Evolutionary conservation across 495 filamentous ascomycete species (phyloP), one percentile per base, ranked within the genome.

Genomic region (Hypoxylon lenormandii): DNA sequence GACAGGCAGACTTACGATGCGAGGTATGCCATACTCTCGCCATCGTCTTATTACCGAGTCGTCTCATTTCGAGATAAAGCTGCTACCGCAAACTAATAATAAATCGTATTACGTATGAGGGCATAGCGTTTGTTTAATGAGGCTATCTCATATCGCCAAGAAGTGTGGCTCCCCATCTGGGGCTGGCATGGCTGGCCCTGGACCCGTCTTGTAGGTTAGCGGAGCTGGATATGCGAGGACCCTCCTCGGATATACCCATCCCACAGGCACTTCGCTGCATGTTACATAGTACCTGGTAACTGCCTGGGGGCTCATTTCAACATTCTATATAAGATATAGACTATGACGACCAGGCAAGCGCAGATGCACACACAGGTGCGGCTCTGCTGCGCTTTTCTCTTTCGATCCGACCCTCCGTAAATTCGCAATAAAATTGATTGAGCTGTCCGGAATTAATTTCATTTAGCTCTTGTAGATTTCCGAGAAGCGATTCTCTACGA

Each of bases 61-160:
- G 33, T 42, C 51, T 56, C 47, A n/a, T 21, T 47, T 26, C 18
- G 11, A 42, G 19, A 40, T 53, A 15, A 38, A 45, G 30, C 18
- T 48, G 33, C 26, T 33, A 22, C 13, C 47, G 46, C 43, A 33
- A 52, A 43, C 50, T 62, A 49, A 63, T 28, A 52, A 43, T 43
- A 58, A 49, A 63, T 28, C 30, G 36, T 57, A 64, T 67, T 67
- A 67, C 58, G 59, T 56, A 72, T 60, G 63, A 64, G 47, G 51
- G 69, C 69, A 72, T 72, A 64, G 64, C 52, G 47, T 61, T 57
- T 42, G 54, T 72, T 72, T 64, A 72, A 68, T 67, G 60, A 67
- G 59, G 55, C 64, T 68, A 72, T 72, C 69, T 72, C 55, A 28
- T 55, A 66, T 57, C 50, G 61, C 56, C 69, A 68, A 72, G 69